Conservation (phyloP, 164 flowering plant species). For the Macadamia tetraphylla region DNA sequence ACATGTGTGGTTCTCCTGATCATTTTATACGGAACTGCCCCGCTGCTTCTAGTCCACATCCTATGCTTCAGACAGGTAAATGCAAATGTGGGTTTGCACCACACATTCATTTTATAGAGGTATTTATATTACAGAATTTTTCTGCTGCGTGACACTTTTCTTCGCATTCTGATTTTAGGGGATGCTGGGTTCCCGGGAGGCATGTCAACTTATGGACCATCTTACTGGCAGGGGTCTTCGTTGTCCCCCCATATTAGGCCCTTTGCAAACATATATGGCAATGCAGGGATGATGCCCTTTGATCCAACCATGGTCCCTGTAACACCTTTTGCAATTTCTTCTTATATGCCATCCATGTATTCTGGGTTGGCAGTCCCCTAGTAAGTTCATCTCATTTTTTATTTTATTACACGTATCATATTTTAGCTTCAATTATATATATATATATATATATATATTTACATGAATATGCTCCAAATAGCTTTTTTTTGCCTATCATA, state of each 20-base stretch:
- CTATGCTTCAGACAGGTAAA: slow-evolving; percentile 47
- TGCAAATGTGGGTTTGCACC: not conserved
- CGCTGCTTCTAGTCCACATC: slow-evolving; percentile 31
- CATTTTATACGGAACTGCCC: slow-evolving; percentile 76
- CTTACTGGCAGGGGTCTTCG: slow-evolving; percentile 47
- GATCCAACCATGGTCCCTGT: slow-evolving; percentile 40
- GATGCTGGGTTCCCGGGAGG: slow-evolving; percentile 29
- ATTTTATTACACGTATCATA: not conserved
- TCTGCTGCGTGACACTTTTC: not conserved
- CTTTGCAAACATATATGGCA: slow-evolving; percentile 36
- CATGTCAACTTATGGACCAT: slow-evolving; percentile 34
- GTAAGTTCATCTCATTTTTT: slow-evolving; percentile 25
- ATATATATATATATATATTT: too few species aligned
- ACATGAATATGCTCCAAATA: not conserved
- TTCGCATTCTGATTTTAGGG: slow-evolving; percentile 20
- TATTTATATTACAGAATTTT: not conserved
- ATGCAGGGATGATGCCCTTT: slow-evolving; percentile 46
- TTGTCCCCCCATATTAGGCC: slow-evolving; percentile 39
- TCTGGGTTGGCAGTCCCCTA: slow-evolving; percentile 36
- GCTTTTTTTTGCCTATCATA: not conserved
- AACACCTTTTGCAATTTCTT: slow-evolving; percentile 35
- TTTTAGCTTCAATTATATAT: not conserved
- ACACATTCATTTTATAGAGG: not conserved
- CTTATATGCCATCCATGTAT: slow-evolving; percentile 43
- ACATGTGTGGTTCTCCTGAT: slow-evolving; percentile 71